Evolutionary conservation across 148 eudicot genomes (phyloP).

Genomic region (Beta vulgaris): DNA sequence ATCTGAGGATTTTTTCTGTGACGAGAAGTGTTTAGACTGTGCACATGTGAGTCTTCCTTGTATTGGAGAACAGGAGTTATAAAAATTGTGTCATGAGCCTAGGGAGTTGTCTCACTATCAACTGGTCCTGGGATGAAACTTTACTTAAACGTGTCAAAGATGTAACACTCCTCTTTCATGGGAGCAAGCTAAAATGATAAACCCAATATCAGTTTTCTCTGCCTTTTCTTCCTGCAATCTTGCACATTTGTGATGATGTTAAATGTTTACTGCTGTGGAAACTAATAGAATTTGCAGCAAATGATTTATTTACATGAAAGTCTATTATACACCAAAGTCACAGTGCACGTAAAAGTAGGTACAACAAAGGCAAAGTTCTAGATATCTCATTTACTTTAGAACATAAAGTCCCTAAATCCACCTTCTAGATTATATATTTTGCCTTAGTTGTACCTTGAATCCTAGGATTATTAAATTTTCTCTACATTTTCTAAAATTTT

Average conservation of each 20-base stretch:
- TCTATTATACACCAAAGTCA: too few species aligned
- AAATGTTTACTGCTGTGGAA: neutral
- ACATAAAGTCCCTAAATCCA: too few species aligned
- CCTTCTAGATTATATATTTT: too few species aligned
- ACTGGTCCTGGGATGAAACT: neutral
- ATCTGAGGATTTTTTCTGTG: neutral
- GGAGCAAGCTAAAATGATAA: neutral
- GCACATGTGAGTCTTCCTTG: neutral
- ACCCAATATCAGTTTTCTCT: neutral
- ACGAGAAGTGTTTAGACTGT: neutral
- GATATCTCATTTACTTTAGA: too few species aligned
- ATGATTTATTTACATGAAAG: neutral
- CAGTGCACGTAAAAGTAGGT: too few species aligned
- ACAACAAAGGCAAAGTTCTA: too few species aligned
- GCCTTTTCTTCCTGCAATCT: neutral
- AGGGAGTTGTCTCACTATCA: neutral
- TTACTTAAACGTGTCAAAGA: neutral
- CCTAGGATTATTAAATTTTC: too few species aligned
- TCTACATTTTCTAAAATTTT: neutral
- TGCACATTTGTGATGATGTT: neutral
- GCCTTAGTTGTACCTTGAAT: too few species aligned
- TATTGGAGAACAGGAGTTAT: neutral
- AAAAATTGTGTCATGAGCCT: neutral
- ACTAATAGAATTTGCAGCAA: neutral
- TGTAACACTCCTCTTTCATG: neutral